A percentile compares a stretch with the other conserved stretches of the same genome.
These are phyloP conservation scores for Exophiala aquamarina DNA, from an alignment of 2,329 filamentous ascomycete species.

Conservation along the genomic window DNA sequence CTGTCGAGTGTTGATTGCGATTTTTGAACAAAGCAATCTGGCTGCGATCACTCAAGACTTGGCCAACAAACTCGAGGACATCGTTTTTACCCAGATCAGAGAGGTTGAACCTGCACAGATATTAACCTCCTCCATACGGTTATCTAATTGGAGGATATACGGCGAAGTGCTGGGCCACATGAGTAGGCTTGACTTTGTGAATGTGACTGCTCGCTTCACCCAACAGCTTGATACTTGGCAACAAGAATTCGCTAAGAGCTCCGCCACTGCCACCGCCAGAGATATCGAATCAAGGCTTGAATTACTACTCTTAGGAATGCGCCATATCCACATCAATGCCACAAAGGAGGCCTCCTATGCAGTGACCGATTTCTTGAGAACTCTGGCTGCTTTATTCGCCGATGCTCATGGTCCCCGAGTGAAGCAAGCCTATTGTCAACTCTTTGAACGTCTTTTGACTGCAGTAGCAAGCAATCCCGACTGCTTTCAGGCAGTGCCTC, in stretches of 20 bases:
- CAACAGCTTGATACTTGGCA: conserved; percentile 76
- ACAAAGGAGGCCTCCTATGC: conserved; percentile 58
- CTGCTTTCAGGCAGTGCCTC: conserved; percentile 73
- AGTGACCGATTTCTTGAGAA: conserved; percentile 77
- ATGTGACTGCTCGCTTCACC: conserved; percentile 79
- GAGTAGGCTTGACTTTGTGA: conserved; percentile 87
- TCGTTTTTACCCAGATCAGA: conserved; percentile 95
- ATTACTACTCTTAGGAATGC: conserved; percentile 86
- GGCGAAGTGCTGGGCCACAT: conserved; percentile 91
- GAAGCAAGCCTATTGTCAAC: conserved; percentile 92
- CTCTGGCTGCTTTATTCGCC: conserved; percentile 77
- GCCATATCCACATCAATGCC: conserved; percentile 76
- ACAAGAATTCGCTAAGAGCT: conserved; percentile 69
- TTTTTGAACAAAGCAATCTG: conserved; percentile 85
- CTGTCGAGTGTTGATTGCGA: conserved; percentile 88
- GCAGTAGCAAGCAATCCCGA: conserved; percentile 81
- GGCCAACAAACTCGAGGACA: conserved; percentile 89
- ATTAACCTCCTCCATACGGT: conserved; percentile 69
- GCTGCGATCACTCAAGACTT: conserved; percentile 83
- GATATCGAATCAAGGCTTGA: conserved; percentile 81
- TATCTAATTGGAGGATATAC: conserved; percentile 95
- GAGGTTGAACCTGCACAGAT: conserved; percentile 80
- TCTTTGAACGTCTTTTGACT: conserved; percentile 81
- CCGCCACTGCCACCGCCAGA: conserved; percentile 56
- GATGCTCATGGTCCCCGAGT: conserved; percentile 83